These are phyloP conservation scores for Lasiodiplodia theobromae DNA, from an alignment of 2,329 filamentous ascomycete species.

Conservation along the genomic window DNA sequence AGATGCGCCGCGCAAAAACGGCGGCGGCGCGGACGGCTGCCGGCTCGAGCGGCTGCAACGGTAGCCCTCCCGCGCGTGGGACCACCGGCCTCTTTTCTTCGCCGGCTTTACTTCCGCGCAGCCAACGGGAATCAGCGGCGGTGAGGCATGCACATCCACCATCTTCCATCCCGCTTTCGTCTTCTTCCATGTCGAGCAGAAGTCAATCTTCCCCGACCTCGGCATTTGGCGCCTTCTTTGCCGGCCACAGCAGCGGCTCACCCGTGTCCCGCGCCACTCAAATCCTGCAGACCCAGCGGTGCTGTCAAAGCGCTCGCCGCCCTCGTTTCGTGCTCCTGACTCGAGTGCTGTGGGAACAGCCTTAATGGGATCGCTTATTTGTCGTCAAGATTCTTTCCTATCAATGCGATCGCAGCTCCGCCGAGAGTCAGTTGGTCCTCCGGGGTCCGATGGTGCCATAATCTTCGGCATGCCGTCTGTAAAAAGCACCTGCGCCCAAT, in stretches of 20 bases:
- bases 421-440: neutral
- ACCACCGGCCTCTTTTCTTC: neutral
- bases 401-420: neutral
- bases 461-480: neutral
- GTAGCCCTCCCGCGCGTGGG: neutral
- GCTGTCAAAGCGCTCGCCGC: no score
- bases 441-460: slow-evolving; percentile 7
- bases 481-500: neutral
- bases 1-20: neutral
- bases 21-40: neutral
- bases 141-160: neutral
- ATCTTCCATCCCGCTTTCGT: neutral
- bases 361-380: neutral
- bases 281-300: no score
- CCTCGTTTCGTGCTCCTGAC: neutral
- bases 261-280: neutral
- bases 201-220: neutral
- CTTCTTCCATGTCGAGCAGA: neutral
- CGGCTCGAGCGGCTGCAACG: neutral
- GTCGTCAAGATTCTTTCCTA: neutral
- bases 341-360: neutral
- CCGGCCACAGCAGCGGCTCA: neutral
- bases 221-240: neutral
- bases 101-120: neutral
- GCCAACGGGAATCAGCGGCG: neutral